phyloP scores from a whole-genome alignment of 441 rosid genomes.

The Viola pubescens region DNA sequence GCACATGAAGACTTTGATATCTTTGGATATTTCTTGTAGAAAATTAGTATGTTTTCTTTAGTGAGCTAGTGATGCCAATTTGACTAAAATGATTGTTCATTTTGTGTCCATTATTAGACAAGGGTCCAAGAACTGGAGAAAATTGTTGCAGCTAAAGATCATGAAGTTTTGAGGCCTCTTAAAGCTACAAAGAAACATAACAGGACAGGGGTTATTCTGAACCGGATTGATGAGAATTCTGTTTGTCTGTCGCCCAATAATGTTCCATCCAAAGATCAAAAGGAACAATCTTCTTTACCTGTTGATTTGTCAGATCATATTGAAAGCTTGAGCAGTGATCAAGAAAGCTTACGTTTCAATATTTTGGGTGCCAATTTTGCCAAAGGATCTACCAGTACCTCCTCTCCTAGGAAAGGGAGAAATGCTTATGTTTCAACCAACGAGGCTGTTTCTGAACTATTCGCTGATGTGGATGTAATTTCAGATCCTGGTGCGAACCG shows the following conservation, averaged over 20 bases:
- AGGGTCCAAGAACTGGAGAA: constrained; percentile 64
- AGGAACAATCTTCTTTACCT: constrained; percentile 16
- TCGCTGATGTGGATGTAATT: constrained; percentile 16
- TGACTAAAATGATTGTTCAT: constrained; percentile 8
- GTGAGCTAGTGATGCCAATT: background rate
- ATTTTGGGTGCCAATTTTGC: constrained; percentile 8
- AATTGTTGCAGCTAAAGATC: constrained; percentile 49
- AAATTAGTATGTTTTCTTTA: background rate
- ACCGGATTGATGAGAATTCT: constrained; percentile 14
- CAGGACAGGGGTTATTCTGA: constrained; percentile 11
- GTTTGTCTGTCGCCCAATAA: constrained; percentile 20
- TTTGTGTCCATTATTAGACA: constrained; percentile 29
- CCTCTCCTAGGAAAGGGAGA: constrained; percentile 10
- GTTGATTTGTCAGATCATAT: constrained; percentile 20
- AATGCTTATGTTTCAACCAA: constrained; percentile 11
- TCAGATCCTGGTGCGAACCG: constrained; percentile 18
- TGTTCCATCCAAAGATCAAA: constrained; percentile 16
- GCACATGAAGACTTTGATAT: background rate
- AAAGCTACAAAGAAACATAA: constrained; percentile 35
- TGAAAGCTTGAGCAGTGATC: constrained; percentile 19
- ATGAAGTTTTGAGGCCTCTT: constrained; percentile 50
- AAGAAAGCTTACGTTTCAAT: constrained; percentile 18
- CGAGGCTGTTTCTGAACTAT: constrained; percentile 26
- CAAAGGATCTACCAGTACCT: constrained; percentile 11
- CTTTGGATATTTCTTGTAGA: background rate